phyloP scores from a whole-genome alignment of 495 filamentous ascomycete species.

The Annulohypoxylon bovei region DNA sequence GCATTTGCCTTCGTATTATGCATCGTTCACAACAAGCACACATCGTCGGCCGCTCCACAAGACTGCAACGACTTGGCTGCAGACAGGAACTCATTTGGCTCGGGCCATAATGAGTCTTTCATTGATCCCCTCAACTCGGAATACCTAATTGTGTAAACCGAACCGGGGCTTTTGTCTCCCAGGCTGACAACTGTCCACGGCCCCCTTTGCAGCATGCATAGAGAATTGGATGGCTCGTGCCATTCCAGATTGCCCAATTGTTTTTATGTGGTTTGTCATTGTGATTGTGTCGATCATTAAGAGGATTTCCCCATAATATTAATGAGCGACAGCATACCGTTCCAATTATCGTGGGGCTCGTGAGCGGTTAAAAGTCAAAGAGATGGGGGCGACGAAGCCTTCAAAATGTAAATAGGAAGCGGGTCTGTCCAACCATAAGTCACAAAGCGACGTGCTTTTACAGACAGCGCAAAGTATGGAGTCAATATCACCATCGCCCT shows the following conservation, averaged over 20 bases:
- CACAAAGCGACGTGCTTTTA: not conserved
- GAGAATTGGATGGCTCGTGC: not conserved
- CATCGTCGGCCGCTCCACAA: not conserved
- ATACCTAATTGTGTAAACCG: not conserved
- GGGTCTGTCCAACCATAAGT: not conserved
- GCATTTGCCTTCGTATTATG: not conserved
- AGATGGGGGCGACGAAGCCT: not conserved
- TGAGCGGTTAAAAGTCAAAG: not conserved
- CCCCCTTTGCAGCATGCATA: not conserved
- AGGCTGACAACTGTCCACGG: not conserved
- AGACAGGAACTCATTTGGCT: not conserved
- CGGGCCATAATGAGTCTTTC: not conserved
- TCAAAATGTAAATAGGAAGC: not conserved
- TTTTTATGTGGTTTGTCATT: not conserved
- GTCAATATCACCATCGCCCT: not conserved
- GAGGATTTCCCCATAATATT: not conserved
- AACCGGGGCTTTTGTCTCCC: not conserved
- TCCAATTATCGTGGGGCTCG: not conserved
- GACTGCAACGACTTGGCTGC: not conserved
- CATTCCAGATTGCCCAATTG: not conserved
- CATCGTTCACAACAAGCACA: not conserved
- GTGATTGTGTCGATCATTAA: not conserved
- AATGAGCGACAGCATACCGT: slow-evolving; percentile 1
- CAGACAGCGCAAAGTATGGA: not conserved
- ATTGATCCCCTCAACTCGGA: not conserved